Evolutionary conservation across 2,329 filamentous ascomycete genomes (phyloP), one percentile per base, ranked within the genome.

Genomic region (Epichloe coenophiala): DNA sequence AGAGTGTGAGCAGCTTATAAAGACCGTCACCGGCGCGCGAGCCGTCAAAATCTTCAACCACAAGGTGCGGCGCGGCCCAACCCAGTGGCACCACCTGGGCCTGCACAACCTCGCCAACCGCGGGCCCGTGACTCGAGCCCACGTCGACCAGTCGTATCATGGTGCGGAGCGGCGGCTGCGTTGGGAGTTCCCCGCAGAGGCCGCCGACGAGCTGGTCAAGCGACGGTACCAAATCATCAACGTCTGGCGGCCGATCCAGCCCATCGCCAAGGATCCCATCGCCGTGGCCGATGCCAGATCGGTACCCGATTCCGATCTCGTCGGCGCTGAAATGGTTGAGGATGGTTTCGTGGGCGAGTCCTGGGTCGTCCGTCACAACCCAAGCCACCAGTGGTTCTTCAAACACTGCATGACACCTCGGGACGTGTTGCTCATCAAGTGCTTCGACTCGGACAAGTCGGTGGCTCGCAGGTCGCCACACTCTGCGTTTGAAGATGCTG

Each of bases 31-130:
- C 23, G 76, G 78, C 3, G 74, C 81, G n/a, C 54, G 59, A 12
- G 71, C 74, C n/a, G 70, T 88, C 8, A 67, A 84, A 49, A 66
- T 88, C 51, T 88, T 88, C 68, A 84, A 88, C 65, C 81, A 88
- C 65, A 88, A 84, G 11, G 80, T 87, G 56, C 79, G 86, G 37
- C 63, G 65, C 43, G 68, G 68, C 0, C 68, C 67, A 6, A 65
- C 68, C 3, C 61, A 71, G 51, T 88, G 84, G 82, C 78, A 81
- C 61, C 84, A 84, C 58, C 63, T 83, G 69, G 78, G 81, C 69
- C 50, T 80, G 73, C 23, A 82, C 77, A 81, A 76, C 47, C 58
- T 75, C 72, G 46, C 67, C 59, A 71, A 47, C 78, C 87, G 63
- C 74, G 78, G 57, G 17, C 60, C 60, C 5, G 57, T 62, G 43